These are phyloP conservation scores for Entrophospora sp. DNA, from an alignment of 192 early-diverging fungal species.

Conservation along the genomic window DNA sequence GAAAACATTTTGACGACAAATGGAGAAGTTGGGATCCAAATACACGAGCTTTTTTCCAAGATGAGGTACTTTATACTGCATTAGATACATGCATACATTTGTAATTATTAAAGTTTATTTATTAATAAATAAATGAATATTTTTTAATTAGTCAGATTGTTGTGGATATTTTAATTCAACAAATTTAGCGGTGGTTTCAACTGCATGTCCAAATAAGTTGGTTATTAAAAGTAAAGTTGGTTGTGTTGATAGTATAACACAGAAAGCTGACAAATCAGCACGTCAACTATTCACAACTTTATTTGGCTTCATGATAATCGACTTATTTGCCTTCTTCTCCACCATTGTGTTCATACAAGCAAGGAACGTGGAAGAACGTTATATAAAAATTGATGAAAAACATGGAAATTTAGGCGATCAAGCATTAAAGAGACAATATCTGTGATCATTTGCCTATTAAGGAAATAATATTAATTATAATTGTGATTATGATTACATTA, in stretches of 20 bases:
- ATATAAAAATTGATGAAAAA: too few relatives aligned
- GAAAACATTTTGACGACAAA: not conserved
- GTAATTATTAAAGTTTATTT: not conserved
- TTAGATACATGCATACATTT: not conserved
- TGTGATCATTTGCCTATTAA: too few relatives aligned
- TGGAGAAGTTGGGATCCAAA: conserved; percentile 19
- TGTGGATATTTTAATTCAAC: conserved; percentile 21
- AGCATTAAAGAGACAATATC: not conserved
- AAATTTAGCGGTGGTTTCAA: conserved; percentile 7
- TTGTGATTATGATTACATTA: too few relatives aligned
- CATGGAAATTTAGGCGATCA: conserved; percentile 12
- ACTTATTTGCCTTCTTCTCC: too few relatives aligned
- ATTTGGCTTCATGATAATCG: too few relatives aligned
- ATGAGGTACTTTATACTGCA: not conserved
- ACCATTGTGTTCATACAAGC: conserved; percentile 27
- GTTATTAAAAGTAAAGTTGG: not conserved
- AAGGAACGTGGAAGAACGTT: conserved; percentile 32
- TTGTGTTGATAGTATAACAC: conserved; percentile 25
- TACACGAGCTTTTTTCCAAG: too few relatives aligned
- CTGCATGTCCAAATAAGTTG: not conserved
- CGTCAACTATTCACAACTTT: too few relatives aligned
- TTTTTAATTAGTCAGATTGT: conserved; percentile 22
- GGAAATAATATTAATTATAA: too few relatives aligned
- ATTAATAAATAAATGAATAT: conserved; percentile 12
- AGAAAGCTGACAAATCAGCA: conserved; percentile 21